Evolutionary conservation across 176 grass and related monocot species (phyloP).

Genomic region (Cymbopogon citratus): DNA sequence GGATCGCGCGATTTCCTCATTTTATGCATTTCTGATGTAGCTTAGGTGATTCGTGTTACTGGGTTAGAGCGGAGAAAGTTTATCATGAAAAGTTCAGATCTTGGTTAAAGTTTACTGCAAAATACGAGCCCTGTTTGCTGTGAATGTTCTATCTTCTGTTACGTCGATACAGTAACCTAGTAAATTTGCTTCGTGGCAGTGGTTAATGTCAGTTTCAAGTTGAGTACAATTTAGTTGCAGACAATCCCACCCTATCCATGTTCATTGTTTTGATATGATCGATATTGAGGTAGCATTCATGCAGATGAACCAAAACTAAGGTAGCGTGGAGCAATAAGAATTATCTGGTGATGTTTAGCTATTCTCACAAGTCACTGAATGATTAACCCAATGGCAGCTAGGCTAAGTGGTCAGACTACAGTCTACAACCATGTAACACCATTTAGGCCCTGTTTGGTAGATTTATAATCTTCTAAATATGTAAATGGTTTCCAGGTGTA

Average conservation of each 20-base stretch:
- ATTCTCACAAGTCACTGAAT: no score
- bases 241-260: not conserved
- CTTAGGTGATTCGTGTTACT: not conserved
- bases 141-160: not conserved
- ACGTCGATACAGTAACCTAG: not conserved
- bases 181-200: not conserved
- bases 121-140: not conserved
- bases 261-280: not conserved
- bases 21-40: not conserved
- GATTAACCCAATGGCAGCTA: no score
- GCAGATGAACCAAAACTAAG: no score
- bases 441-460: not conserved
- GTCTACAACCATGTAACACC: not conserved
- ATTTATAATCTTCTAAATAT: not conserved
- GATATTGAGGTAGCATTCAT: no score
- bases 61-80: not conserved
- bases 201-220: not conserved
- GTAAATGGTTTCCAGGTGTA: not conserved
- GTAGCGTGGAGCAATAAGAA: no score
- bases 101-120: slow-evolving; percentile 12
- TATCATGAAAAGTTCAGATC: slow-evolving; percentile 20
- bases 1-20: not conserved
- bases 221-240: not conserved
- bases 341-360: no score
- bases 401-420: no score